Percentiles rank a stretch among this genome's conserved stretches.
phyloP scores from a whole-genome alignment of 352 stramenopile species.

The Aphanomyces euteiches region DNA sequence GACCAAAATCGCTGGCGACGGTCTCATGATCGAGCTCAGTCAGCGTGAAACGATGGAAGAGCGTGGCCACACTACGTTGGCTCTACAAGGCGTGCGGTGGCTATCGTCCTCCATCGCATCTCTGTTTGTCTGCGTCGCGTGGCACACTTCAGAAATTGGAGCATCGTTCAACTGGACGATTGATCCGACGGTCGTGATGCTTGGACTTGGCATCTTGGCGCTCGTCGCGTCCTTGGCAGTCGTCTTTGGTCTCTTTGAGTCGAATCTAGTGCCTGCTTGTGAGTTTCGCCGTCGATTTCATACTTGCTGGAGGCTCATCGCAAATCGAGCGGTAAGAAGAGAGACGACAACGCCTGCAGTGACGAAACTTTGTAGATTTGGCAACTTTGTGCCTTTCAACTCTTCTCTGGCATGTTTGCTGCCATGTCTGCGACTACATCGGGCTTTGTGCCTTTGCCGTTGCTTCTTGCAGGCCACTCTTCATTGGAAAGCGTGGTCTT shows the following conservation, averaged over 20 bases:
- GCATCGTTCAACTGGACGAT: slow-evolving; percentile 1
- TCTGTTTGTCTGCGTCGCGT: neutral
- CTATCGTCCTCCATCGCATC: neutral
- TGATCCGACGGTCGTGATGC: neutral
- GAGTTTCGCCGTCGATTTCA: slow-evolving; percentile 21
- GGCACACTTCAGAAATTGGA: neutral
- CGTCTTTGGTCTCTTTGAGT: slow-evolving; percentile 13
- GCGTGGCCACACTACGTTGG: slow-evolving; percentile 18
- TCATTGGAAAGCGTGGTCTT: slow-evolving; percentile 8
- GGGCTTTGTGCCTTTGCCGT: slow-evolving; percentile 9
- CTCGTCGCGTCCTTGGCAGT: slow-evolving; percentile 1
- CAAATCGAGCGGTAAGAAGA: slow-evolving; percentile 10
- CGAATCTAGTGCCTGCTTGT: neutral
- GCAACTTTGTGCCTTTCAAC: slow-evolving; percentile 14
- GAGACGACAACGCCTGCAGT: neutral
- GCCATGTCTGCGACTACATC: neutral
- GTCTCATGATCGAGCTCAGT: slow-evolving; percentile 20
- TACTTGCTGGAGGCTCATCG: slow-evolving; percentile 14
- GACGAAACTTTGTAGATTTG: slow-evolving; percentile 8
- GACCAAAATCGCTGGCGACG: slow-evolving; percentile 8
- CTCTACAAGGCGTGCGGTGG: slow-evolving; percentile 7
- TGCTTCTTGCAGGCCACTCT: neutral
- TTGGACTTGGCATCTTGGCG: neutral
- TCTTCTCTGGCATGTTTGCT: neutral
- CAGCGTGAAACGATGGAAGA: slow-evolving; percentile 25